Conservation (phyloP, 176 grass and related monocot species). For the Stipa capillata region DNA sequence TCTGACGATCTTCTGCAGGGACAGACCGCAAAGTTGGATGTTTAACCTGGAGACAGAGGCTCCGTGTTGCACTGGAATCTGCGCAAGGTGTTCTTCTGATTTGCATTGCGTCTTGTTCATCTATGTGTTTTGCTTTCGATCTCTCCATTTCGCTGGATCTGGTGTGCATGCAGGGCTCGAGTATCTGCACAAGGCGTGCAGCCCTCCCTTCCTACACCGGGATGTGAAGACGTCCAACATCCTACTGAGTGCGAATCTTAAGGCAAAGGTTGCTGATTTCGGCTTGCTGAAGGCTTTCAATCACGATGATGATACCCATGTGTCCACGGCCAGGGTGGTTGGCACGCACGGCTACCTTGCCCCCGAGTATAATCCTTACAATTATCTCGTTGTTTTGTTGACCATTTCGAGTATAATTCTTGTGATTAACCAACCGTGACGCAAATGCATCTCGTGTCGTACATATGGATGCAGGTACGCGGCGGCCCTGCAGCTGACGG, state of each 20-base stretch:
- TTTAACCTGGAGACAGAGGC: conserved; percentile 40
- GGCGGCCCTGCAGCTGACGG: neutral
- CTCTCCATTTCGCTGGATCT: no score
- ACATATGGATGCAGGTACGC: neutral
- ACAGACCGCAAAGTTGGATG: neutral
- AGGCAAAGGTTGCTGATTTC: conserved; percentile 72
- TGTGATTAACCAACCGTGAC: no score
- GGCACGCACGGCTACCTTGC: conserved; percentile 49
- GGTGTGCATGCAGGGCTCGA: conserved; percentile 22
- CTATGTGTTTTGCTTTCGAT: no score
- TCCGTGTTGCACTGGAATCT: conserved; percentile 33
- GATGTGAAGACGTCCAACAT: conserved; percentile 60
- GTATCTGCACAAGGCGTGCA: conserved; percentile 52
- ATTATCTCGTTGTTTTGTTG: no score
- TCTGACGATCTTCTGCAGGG: neutral
- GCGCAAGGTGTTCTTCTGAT: conserved; percentile 31
- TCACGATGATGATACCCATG: neutral
- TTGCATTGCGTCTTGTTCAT: no score
- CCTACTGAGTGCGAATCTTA: conserved; percentile 25
- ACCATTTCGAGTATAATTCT: no score
- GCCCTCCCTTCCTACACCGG: conserved; percentile 28
- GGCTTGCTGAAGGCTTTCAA: conserved; percentile 38
- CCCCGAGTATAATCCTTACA: conserved; percentile 12
- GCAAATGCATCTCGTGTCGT: no score
- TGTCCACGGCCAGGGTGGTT: neutral